Evolutionary conservation across 2,329 filamentous ascomycete genomes (phyloP).

Genomic region (Fusarium longipes): DNA sequence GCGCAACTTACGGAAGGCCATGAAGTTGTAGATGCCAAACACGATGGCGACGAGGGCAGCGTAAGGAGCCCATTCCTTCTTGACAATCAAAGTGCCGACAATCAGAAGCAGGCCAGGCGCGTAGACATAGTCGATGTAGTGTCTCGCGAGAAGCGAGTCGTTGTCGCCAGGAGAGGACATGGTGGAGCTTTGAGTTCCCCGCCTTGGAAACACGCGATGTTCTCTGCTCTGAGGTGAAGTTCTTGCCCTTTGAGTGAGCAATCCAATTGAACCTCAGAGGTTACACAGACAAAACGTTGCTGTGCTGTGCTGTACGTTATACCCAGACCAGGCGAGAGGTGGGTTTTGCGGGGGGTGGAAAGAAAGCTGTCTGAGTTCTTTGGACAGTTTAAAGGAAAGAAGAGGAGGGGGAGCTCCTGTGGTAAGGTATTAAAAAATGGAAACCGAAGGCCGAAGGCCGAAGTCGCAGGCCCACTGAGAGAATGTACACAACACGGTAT

Average conservation of each 20-base stretch:
- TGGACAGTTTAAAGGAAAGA: constrained; percentile 27
- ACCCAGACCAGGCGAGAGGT: constrained; percentile 6
- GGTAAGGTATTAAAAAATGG: constrained; percentile 26
- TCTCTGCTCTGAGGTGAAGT: constrained; percentile 17
- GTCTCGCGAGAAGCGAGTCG: constrained; percentile 59
- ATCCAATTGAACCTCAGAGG: constrained; percentile 30
- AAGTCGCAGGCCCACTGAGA: constrained; percentile 5
- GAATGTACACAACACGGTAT: background rate
- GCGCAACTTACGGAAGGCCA: constrained; percentile 71
- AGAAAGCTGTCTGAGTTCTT: constrained; percentile 17
- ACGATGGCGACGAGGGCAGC: constrained; percentile 74
- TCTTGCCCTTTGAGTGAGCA: constrained; percentile 14
- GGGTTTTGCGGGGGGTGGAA: constrained; percentile 14
- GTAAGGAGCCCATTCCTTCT: constrained; percentile 80
- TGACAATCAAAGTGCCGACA: constrained; percentile 79
- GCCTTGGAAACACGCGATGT: constrained; percentile 24
- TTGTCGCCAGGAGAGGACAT: constrained; percentile 46
- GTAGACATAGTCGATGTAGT: constrained; percentile 83
- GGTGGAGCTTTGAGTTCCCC: constrained; percentile 34
- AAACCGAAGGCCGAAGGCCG: constrained; percentile 34
- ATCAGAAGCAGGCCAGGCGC: constrained; percentile 84
- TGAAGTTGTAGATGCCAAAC: constrained; percentile 78
- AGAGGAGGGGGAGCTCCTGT: constrained; percentile 35
- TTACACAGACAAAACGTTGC: constrained; percentile 1
- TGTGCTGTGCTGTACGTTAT: constrained; percentile 1